These are phyloP conservation scores for Hygrophila difformis DNA, from an alignment of 257 asterid species.

Conservation along the genomic window DNA sequence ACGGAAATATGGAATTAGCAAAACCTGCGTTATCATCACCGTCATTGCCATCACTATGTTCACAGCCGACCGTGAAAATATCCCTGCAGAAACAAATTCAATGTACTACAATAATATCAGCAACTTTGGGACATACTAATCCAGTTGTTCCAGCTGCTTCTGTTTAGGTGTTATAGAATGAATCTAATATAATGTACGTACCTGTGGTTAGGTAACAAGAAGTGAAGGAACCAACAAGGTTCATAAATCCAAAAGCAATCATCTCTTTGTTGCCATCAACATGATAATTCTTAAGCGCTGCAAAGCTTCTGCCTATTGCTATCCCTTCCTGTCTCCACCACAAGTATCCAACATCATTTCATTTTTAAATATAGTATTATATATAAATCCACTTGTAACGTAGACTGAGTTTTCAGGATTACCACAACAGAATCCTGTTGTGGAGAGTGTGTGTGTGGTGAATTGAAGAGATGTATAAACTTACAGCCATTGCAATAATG, in stretches of 20 bases:
- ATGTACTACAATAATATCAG: background rate
- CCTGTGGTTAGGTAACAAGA: constrained; percentile 94
- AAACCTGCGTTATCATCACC: constrained; percentile 68
- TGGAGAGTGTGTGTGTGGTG: no score
- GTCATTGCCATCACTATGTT: constrained; percentile 94
- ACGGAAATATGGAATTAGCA: constrained; percentile 72
- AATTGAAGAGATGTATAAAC: no score
- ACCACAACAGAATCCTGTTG: no score
- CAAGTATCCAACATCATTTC: no score
- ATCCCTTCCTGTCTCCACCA: constrained; percentile 68
- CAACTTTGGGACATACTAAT: no score
- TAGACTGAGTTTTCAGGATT: no score
- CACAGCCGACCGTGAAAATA: constrained; percentile 93
- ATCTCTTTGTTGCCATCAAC: constrained; percentile 97
- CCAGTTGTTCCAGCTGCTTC: no score
- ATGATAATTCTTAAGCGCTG: constrained; percentile 83
- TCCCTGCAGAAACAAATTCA: constrained; percentile 35
- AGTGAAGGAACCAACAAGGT: constrained; percentile 79
- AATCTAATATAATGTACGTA: no score
- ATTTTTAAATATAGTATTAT: no score
- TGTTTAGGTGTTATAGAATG: no score
- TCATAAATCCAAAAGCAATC: constrained; percentile 95
- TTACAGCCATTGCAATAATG: constrained; percentile 76
- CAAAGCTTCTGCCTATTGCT: constrained; percentile 94
- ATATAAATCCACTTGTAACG: no score